Evolutionary conservation across 495 filamentous ascomycete species (phyloP).

Genomic region (Annulohypoxylon bovei): DNA sequence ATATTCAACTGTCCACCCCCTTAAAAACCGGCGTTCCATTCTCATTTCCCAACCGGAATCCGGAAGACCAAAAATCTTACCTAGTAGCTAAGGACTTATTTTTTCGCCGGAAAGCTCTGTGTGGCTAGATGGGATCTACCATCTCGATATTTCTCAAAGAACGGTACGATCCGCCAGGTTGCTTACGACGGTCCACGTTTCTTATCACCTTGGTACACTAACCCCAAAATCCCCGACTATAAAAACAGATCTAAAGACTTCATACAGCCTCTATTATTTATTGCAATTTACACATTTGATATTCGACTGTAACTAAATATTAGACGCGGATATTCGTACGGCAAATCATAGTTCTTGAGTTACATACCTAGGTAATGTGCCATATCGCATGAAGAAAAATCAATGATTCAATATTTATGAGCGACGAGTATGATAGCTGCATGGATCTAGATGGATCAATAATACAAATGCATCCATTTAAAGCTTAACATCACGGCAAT

Average conservation of each 20-base stretch:
- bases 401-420: background rate
- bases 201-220: slow-evolving; percentile 32
- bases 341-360: background rate
- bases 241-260: slow-evolving; percentile 13
- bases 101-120: slow-evolving; percentile 20
- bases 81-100: slow-evolving; percentile 4
- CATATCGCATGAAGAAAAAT: background rate
- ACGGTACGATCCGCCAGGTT: slow-evolving; percentile 33
- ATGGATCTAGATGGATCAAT: background rate
- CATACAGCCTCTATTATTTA: slow-evolving; percentile 3
- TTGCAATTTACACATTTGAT: background rate
- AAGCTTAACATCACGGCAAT: background rate
- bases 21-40: slow-evolving; percentile 5
- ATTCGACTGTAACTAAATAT: background rate
- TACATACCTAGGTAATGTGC: background rate
- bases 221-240: slow-evolving; percentile 12
- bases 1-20: background rate
- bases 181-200: slow-evolving; percentile 25
- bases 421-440: background rate
- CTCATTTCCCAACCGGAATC: slow-evolving; percentile 11
- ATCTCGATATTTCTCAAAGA: slow-evolving; percentile 32
- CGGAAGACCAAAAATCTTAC: slow-evolving; percentile 3
- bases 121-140: slow-evolving; percentile 26
- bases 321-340: background rate
- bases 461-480: background rate